These are phyloP conservation scores for Monotropa hypopitys DNA, from an alignment of 179 eudicot species.

Conservation along the genomic window DNA sequence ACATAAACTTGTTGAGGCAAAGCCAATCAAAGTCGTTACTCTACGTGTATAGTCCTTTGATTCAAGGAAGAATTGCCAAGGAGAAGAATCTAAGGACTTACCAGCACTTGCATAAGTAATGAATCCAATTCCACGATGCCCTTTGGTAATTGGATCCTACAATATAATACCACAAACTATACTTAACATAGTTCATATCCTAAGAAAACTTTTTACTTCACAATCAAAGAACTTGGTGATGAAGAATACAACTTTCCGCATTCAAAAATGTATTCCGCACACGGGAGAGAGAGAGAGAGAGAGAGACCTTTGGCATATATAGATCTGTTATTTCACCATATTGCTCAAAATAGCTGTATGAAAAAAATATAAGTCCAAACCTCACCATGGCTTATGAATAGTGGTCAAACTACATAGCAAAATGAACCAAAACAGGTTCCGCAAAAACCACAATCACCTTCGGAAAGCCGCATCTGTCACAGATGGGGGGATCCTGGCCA, in stretches of 20 bases:
- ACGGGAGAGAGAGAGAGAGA: neutral
- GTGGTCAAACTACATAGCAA: neutral
- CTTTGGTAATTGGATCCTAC: conserved; percentile 83
- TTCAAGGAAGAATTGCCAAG: neutral
- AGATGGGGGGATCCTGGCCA: conserved; percentile 82
- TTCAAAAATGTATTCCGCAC: neutral
- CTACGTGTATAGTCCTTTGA: neutral
- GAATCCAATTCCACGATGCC: conserved; percentile 97
- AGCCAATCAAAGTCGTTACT: neutral
- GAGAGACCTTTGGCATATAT: conserved; percentile 86
- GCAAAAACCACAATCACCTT: conserved; percentile 32
- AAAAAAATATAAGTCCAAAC: neutral
- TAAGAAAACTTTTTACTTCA: neutral
- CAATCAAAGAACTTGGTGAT: neutral
- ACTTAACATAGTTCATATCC: neutral
- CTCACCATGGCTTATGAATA: neutral
- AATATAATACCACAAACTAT: neutral
- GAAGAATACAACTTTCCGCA: neutral
- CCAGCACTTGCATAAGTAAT: conserved; percentile 83
- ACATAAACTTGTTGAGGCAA: neutral
- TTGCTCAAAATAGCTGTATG: conserved; percentile 81
- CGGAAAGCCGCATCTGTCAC: conserved; percentile 74
- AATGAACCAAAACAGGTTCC: neutral
- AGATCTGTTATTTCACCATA: conserved; percentile 89
- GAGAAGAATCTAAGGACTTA: conserved; percentile 6